Percentiles rank a stretch among this genome's conserved stretches.
phyloP scores from a whole-genome alignment of 768 basidiomycete genomes.

The Stropharia rugosoannulata region DNA sequence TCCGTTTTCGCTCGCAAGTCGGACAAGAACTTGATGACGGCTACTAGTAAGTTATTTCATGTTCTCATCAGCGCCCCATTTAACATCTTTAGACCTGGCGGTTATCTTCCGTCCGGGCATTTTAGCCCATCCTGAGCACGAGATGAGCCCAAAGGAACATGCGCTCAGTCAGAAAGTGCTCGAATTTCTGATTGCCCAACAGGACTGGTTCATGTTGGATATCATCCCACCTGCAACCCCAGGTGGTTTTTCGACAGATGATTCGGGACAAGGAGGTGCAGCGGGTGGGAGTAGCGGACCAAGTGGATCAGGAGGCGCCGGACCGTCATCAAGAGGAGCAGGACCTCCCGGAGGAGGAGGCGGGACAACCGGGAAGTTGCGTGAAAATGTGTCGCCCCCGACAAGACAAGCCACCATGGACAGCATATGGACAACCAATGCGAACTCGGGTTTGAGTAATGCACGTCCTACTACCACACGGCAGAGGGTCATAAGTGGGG shows the following conservation, averaged over 20 bases:
- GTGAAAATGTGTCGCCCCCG: conserved; percentile 15
- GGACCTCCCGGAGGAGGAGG: conserved; percentile 8
- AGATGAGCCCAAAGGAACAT: conserved; percentile 85
- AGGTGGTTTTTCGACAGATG: conserved; percentile 1
- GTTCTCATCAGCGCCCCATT: background rate
- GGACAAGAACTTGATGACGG: conserved; percentile 94
- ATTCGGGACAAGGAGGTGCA: conserved; percentile 1
- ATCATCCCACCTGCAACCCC: conserved; percentile 60
- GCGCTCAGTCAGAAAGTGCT: conserved; percentile 86
- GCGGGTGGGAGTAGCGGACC: conserved; percentile 2
- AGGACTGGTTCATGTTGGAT: conserved; percentile 93
- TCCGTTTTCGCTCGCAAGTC: conserved; percentile 92
- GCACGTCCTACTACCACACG: conserved; percentile 3
- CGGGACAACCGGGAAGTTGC: conserved; percentile 11
- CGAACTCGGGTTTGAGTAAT: conserved; percentile 4
- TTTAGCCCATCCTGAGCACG: conserved; percentile 85
- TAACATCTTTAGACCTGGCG: conserved; percentile 69
- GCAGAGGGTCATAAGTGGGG: conserved; percentile 4
- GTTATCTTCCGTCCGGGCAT: conserved; percentile 97
- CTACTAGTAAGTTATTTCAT: conserved; percentile 65
- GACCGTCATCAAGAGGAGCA: conserved; percentile 6
- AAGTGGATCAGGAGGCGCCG: conserved; percentile 12
- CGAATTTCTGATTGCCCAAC: conserved; percentile 94
- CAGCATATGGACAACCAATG: background rate
- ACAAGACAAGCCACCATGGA: conserved; percentile 16